phyloP scores from a whole-genome alignment of 306 rosid species.

The Vicia villosa region DNA sequence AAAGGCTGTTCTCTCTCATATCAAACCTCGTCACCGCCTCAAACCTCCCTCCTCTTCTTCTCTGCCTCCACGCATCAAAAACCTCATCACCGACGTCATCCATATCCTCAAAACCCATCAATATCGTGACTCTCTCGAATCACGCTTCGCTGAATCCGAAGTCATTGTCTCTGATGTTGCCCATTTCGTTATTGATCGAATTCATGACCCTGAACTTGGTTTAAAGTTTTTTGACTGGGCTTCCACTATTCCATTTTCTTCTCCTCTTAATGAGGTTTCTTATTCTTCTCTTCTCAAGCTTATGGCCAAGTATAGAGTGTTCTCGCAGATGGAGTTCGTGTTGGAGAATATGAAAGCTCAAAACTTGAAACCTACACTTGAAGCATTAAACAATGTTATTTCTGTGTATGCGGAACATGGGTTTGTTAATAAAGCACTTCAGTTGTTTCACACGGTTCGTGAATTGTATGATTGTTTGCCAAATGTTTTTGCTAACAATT shows the following conservation, averaged over 20 bases:
- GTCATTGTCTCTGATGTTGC: slow-evolving; percentile 61
- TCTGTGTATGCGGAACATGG: slow-evolving; percentile 58
- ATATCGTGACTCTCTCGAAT: slow-evolving; percentile 61
- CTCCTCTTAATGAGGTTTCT: slow-evolving; percentile 51
- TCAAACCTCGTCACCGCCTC: slow-evolving; percentile 54
- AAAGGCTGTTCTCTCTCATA: slow-evolving; percentile 64
- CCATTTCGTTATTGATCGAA: slow-evolving; percentile 74
- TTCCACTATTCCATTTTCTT: slow-evolving; percentile 46
- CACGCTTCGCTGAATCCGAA: slow-evolving; percentile 54
- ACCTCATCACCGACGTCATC: slow-evolving; percentile 49
- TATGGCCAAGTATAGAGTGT: slow-evolving; percentile 55
- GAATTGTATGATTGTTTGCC: slow-evolving; percentile 54
- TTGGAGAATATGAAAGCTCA: slow-evolving; percentile 49
- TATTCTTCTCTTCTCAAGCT: slow-evolving; percentile 70
- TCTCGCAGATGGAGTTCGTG: slow-evolving; percentile 58
- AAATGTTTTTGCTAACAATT: slow-evolving; percentile 53
- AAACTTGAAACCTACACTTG: slow-evolving; percentile 51
- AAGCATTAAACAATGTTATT: slow-evolving; percentile 56
- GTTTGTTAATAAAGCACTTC: slow-evolving; percentile 60
- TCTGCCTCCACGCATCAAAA: slow-evolving; percentile 40
- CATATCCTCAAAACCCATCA: slow-evolving; percentile 59
- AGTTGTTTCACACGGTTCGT: slow-evolving; percentile 38
- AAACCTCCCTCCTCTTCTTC: slow-evolving; percentile 29
- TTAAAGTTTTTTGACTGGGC: slow-evolving; percentile 80
- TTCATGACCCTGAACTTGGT: slow-evolving; percentile 56